Conservation (phyloP, 2,329 filamentous ascomycete species). For the Periconia macrospinosa region DNA sequence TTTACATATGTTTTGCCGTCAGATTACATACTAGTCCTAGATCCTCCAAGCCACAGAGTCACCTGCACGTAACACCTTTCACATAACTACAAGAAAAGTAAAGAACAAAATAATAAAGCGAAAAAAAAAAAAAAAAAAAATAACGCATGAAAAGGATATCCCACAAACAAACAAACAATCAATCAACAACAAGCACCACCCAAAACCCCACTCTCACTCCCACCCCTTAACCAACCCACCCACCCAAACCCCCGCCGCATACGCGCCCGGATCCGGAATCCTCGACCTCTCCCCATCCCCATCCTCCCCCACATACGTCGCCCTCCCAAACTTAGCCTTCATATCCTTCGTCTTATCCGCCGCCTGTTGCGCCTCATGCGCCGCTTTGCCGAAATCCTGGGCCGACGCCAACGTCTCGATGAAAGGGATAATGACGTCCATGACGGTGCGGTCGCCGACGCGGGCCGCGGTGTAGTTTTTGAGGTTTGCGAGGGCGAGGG, state of each 20-base stretch:
- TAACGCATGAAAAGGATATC: too few species aligned
- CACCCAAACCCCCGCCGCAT: slow-evolving; percentile 81
- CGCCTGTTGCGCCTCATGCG: slow-evolving; percentile 71
- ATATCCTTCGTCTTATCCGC: slow-evolving; percentile 85
- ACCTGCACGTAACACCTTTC: too few species aligned
- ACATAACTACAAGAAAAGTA: too few species aligned
- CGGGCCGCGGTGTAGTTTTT: slow-evolving; percentile 80
- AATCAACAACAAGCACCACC: too few species aligned
- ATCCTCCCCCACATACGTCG: slow-evolving; percentile 77
- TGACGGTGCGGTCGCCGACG: slow-evolving; percentile 83
- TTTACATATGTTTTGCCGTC: too few species aligned
- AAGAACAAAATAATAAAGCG: too few species aligned
- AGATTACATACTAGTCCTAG: too few species aligned
- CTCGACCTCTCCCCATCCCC: slow-evolving; percentile 53
- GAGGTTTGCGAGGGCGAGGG: slow-evolving; percentile 48
- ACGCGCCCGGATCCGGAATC: slow-evolving; percentile 69
- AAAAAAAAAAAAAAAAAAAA: too few species aligned
- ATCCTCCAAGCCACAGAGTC: too few species aligned
- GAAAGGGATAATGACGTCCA: slow-evolving; percentile 90
- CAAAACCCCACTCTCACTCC: too few species aligned
- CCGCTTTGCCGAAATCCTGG: slow-evolving; percentile 69
- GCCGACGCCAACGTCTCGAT: slow-evolving; percentile 67
- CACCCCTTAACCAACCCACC: slow-evolving; percentile 54
- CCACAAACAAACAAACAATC: too few species aligned
- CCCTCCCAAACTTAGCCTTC: slow-evolving; percentile 81